These are phyloP conservation scores for Rachicladosporium sp. DNA, from an alignment of 2,329 filamentous ascomycete genomes.

Conservation along the genomic window DNA sequence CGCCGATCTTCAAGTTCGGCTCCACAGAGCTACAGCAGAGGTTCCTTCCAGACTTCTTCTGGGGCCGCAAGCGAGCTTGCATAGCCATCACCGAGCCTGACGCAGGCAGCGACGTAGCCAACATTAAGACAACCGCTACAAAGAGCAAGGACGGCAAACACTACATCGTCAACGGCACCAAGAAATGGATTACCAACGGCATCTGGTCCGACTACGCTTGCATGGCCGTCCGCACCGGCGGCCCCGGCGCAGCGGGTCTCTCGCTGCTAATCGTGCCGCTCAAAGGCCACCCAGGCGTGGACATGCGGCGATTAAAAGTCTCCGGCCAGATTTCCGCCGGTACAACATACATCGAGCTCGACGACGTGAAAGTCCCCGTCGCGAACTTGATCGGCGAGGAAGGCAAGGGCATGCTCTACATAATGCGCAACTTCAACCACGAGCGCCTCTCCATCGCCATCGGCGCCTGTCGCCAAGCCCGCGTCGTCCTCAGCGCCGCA, in stretches of 20 bases:
- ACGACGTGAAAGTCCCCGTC: slow-evolving; percentile 60
- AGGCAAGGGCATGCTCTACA: slow-evolving; percentile 59
- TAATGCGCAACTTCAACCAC: slow-evolving; percentile 54
- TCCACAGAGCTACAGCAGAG: slow-evolving; percentile 48
- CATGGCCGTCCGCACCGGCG: slow-evolving; percentile 64
- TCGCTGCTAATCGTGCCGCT: slow-evolving; percentile 59
- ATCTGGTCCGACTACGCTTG: slow-evolving; percentile 56
- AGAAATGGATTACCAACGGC: slow-evolving; percentile 71
- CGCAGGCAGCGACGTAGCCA: slow-evolving; percentile 62
- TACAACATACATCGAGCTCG: slow-evolving; percentile 64
- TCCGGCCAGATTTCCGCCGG: slow-evolving; percentile 52
- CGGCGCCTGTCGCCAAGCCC: slow-evolving; percentile 48
- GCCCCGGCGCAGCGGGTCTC: slow-evolving; percentile 49
- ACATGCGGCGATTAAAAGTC: slow-evolving; percentile 56
- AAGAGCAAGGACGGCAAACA: slow-evolving; percentile 51
- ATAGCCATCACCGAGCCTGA: slow-evolving; percentile 71
- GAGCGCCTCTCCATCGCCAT: slow-evolving; percentile 58
- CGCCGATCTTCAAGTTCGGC: slow-evolving; percentile 59
- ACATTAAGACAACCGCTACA: slow-evolving; percentile 55
- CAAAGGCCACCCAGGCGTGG: slow-evolving; percentile 54
- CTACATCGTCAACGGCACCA: slow-evolving; percentile 61
- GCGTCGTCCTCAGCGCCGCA: slow-evolving; percentile 47
- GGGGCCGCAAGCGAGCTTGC: slow-evolving; percentile 53
- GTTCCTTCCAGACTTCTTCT: slow-evolving; percentile 56
- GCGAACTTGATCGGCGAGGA: slow-evolving; percentile 59